phyloP scores from a whole-genome alignment of 1,139 yeast species.

The Saccharomyces pastorianus region DNA sequence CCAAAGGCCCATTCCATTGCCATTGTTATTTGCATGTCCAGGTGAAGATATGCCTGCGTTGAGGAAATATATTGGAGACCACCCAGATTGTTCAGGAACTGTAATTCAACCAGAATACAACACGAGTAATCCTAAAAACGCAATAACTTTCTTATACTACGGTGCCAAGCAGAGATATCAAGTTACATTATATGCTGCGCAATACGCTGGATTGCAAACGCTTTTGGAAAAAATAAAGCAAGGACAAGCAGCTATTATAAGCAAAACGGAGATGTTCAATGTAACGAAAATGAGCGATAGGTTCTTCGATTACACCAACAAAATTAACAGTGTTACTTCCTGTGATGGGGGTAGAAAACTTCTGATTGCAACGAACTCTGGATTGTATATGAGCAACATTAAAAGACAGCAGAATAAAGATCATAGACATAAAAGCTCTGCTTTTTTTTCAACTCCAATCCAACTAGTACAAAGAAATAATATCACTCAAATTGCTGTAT shows the following conservation, averaged over 20 bases:
- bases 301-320: slow-evolving; percentile 62
- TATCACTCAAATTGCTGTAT: slow-evolving; percentile 82
- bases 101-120: slow-evolving; percentile 32
- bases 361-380: slow-evolving; percentile 85
- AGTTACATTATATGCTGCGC: slow-evolving; percentile 57
- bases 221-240: slow-evolving; percentile 69
- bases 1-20: slow-evolving; percentile 88
- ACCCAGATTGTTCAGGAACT: slow-evolving; percentile 36
- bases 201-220: slow-evolving; percentile 66
- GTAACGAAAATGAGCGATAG: slow-evolving; percentile 65
- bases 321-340: slow-evolving; percentile 87
- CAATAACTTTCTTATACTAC: slow-evolving; percentile 42
- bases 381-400: slow-evolving; percentile 71
- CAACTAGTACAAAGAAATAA: slow-evolving; percentile 68
- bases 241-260: slow-evolving; percentile 69
- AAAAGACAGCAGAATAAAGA: slow-evolving; percentile 35
- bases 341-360: slow-evolving; percentile 91
- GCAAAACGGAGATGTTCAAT: slow-evolving; percentile 72
- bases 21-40: slow-evolving; percentile 66
- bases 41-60: slow-evolving; percentile 69
- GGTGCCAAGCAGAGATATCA: slow-evolving; percentile 60
- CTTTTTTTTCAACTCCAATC: slow-evolving; percentile 67
- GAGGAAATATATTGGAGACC: slow-evolving; percentile 36
- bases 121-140: slow-evolving; percentile 26
- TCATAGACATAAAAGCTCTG: slow-evolving; percentile 32